phyloP scores from a whole-genome alignment of 352 stramenopile species.

The Globisporangium parvum region DNA sequence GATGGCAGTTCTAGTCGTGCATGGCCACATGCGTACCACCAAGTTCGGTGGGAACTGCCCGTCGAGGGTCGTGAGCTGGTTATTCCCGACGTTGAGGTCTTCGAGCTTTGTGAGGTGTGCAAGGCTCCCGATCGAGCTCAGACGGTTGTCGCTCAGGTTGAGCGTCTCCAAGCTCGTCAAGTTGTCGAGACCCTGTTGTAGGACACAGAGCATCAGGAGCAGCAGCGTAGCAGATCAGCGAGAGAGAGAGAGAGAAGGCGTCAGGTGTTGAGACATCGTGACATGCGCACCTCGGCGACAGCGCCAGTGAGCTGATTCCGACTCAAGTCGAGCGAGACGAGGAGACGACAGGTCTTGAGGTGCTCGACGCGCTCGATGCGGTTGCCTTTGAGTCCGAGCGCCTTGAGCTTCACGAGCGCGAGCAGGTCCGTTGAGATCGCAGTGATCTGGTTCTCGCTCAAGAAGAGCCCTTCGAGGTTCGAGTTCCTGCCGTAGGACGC shows the following conservation, averaged over 20 bases:
- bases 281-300: constrained; percentile 31
- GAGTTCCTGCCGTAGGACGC: constrained; percentile 27
- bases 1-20: neutral
- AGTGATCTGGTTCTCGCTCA: constrained; percentile 70
- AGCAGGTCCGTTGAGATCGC: constrained; percentile 52
- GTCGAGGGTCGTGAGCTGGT: constrained; percentile 43
- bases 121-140: constrained; percentile 52
- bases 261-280: too few relatives aligned
- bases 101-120: constrained; percentile 60
- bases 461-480: constrained; percentile 59
- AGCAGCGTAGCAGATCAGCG: neutral
- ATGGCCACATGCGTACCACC: constrained; percentile 18
- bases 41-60: constrained; percentile 47
- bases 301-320: constrained; percentile 42
- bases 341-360: constrained; percentile 37
- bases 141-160: constrained; percentile 58
- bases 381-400: constrained; percentile 70
- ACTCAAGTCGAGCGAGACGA: constrained; percentile 69
- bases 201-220: neutral
- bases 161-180: constrained; percentile 50
- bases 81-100: constrained; percentile 63
- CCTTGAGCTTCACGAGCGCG: constrained; percentile 60
- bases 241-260: too few relatives aligned
- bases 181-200: constrained; percentile 39
- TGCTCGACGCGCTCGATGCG: constrained; percentile 40